These are phyloP conservation scores for Seiridium unicorne DNA, from an alignment of 2,329 filamentous ascomycete species.

Conservation along the genomic window DNA sequence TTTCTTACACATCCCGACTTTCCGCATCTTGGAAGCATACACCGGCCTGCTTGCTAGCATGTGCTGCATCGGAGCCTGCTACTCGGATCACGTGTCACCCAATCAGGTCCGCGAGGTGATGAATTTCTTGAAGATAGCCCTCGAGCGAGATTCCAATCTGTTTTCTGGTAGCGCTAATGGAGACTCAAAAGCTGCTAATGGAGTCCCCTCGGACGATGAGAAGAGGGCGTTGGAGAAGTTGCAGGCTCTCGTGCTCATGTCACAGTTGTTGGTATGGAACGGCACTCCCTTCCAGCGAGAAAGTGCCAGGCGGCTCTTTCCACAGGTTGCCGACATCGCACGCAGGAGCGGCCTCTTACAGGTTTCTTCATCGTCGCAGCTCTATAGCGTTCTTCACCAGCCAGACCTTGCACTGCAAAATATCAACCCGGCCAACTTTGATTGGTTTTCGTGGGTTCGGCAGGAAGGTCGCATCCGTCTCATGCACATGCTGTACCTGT, in stretches of 20 bases:
- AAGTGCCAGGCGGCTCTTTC: constrained; percentile 58
- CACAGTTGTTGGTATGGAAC: constrained; percentile 67
- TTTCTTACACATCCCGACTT: constrained; percentile 69
- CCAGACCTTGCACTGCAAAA: constrained; percentile 44
- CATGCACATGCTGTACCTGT: constrained; percentile 63
- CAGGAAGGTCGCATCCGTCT: constrained; percentile 68
- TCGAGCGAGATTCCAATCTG: constrained; percentile 55
- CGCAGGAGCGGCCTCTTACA: constrained; percentile 56
- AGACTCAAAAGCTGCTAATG: constrained; percentile 35
- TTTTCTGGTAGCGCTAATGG: constrained; percentile 36
- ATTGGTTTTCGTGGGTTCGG: constrained; percentile 67
- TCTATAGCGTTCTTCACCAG: constrained; percentile 62
- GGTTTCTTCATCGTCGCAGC: constrained; percentile 45
- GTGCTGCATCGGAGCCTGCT: constrained; percentile 73
- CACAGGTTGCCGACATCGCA: constrained; percentile 54
- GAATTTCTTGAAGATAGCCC: constrained; percentile 57
- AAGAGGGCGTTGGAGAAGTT: constrained; percentile 60
- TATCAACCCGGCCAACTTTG: constrained; percentile 52
- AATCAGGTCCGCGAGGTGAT: constrained; percentile 67
- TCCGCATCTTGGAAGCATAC: constrained; percentile 64
- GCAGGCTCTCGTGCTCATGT: constrained; percentile 63
- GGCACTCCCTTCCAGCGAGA: constrained; percentile 65
- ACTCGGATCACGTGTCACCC: constrained; percentile 61
- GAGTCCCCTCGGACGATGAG: constrained; percentile 22
- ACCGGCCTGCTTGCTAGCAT: constrained; percentile 67